Percentiles rank a stretch among this genome's conserved stretches.
phyloP scores from a whole-genome alignment of 306 rosid species.

The Prunus salicina region DNA sequence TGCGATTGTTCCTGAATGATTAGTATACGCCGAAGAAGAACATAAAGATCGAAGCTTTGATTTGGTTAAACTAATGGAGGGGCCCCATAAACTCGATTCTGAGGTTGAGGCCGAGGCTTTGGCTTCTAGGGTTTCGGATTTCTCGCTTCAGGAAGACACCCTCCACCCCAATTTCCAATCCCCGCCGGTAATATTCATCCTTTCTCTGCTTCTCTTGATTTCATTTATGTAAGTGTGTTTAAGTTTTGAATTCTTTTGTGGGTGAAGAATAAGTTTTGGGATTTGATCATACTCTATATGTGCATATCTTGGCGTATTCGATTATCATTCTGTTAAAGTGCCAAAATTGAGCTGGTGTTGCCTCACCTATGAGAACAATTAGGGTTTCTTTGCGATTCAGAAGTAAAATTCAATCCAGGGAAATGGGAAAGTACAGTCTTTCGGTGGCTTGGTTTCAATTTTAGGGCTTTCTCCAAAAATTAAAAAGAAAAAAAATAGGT shows the following conservation, averaged over 20 bases:
- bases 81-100: constrained; percentile 9
- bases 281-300: background rate
- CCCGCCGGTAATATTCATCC: constrained; percentile 26
- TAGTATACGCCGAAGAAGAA: constrained; percentile 4
- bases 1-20: background rate
- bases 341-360: background rate
- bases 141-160: constrained; percentile 13
- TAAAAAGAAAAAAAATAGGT: background rate
- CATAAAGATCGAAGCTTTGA: constrained; percentile 2
- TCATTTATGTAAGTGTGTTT: background rate
- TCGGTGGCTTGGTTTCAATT: background rate
- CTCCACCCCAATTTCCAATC: background rate
- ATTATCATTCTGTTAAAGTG: background rate
- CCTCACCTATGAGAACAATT: background rate
- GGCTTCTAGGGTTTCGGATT: constrained; percentile 31
- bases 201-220: background rate
- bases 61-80: constrained; percentile 28
- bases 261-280: background rate
- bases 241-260: background rate
- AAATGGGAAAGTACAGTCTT: background rate
- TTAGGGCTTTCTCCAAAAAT: background rate
- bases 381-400: background rate
- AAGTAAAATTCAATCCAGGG: background rate
- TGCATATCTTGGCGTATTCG: background rate
- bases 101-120: constrained; percentile 15